A percentile compares a stretch with the other conserved stretches of the same genome.
These are phyloP conservation scores for Rubia tinctorum DNA, from an alignment of 305 asterid genomes.

Conservation along the genomic window DNA sequence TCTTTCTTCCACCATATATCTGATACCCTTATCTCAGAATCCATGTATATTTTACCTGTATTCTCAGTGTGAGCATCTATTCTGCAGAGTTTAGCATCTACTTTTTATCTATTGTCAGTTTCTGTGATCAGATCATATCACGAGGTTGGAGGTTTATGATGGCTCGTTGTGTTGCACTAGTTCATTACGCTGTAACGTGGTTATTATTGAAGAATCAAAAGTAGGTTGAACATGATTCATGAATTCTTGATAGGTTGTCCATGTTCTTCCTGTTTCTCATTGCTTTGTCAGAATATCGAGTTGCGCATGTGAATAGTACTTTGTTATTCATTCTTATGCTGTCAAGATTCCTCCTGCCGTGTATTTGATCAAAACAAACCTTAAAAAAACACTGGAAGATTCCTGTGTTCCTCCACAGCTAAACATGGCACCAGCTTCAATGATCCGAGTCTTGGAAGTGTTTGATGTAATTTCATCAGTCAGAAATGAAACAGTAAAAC, in stretches of 20 bases:
- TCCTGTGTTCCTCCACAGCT: background rate
- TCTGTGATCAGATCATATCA: conserved; percentile 21
- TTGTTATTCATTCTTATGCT: background rate
- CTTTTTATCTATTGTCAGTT: conserved; percentile 18
- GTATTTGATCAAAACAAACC: background rate
- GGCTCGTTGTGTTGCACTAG: background rate
- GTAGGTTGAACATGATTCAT: background rate
- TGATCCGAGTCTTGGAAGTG: background rate
- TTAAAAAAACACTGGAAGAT: background rate
- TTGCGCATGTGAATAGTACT: background rate
- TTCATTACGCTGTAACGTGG: background rate
- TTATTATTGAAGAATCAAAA: conserved; percentile 19
- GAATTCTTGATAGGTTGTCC: background rate
- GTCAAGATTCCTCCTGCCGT: background rate
- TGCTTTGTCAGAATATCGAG: background rate
- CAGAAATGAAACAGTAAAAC: background rate
- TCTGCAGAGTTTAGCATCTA: background rate
- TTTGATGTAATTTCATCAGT: background rate
- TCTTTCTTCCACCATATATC: conserved; percentile 19
- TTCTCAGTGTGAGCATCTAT: background rate
- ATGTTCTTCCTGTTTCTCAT: background rate
- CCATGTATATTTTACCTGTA: background rate
- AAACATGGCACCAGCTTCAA: background rate
- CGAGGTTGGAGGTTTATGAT: background rate
- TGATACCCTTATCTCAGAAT: background rate